A percentile compares a stretch with the other conserved stretches of the same genome.
Evolutionary conservation across 768 basidiomycete genomes (phyloP).

Genomic region (Brasilioporus rufonigricans): DNA sequence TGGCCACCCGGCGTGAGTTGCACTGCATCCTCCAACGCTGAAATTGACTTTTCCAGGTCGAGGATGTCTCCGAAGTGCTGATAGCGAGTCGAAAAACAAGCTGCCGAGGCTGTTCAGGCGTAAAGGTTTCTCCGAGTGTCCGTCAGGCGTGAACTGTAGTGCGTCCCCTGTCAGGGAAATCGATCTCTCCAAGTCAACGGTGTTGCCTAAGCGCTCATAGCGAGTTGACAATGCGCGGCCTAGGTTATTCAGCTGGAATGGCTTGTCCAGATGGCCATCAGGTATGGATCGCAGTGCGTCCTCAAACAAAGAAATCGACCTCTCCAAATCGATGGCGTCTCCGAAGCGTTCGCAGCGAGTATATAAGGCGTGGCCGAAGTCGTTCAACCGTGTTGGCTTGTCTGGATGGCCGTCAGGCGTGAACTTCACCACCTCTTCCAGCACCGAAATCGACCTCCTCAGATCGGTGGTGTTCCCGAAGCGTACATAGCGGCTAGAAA

Average conservation of each 20-base stretch:
- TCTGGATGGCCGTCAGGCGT: not conserved
- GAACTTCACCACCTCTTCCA: not conserved
- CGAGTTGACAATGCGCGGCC: not conserved
- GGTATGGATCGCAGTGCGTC: too few relatives aligned
- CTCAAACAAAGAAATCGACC: not conserved
- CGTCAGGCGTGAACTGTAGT: not conserved
- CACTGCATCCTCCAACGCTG: not conserved
- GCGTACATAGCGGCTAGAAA: too few relatives aligned
- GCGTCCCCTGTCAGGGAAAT: not conserved
- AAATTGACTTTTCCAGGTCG: not conserved
- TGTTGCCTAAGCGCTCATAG: not conserved
- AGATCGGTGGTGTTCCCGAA: too few relatives aligned
- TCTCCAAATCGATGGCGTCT: not conserved
- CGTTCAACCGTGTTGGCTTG: not conserved
- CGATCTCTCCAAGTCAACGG: not conserved
- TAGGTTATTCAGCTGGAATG: not conserved
- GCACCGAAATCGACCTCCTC: too few relatives aligned
- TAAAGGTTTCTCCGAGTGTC: too few relatives aligned
- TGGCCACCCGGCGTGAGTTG: not conserved
- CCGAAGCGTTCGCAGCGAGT: too few relatives aligned
- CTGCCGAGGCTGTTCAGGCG: not conserved
- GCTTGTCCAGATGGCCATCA: too few relatives aligned
- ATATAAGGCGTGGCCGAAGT: too few relatives aligned
- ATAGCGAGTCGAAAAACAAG: not conserved
- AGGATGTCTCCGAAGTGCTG: not conserved